Evolutionary conservation across 23 red algal genomes (phyloP).

Genomic region (Gracilaria gracilis): DNA sequence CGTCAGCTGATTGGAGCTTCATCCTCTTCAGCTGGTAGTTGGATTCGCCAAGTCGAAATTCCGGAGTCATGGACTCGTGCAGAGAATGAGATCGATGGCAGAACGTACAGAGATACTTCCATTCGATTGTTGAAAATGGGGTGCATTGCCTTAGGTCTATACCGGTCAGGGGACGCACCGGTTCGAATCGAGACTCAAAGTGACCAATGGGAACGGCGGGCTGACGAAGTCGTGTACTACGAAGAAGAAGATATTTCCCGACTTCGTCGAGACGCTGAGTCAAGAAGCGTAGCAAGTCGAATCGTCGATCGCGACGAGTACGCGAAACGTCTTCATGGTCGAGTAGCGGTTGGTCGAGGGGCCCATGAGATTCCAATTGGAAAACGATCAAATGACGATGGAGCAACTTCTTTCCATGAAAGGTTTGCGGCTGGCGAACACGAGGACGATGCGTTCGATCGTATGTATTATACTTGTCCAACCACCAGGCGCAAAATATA

Average conservation of each 20-base stretch:
- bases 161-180: conserved; percentile 62
- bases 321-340: conserved; percentile 31
- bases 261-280: conserved; percentile 48
- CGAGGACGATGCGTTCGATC: conserved; percentile 50
- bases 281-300: conserved; percentile 28
- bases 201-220: conserved; percentile 53
- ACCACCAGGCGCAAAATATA: conserved; percentile 69
- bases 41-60: conserved; percentile 71
- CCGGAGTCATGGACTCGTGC: conserved; percentile 60
- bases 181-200: conserved; percentile 58
- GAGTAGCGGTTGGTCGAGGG: conserved; percentile 27
- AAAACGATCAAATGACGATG: neutral
- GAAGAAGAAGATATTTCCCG: conserved; percentile 52
- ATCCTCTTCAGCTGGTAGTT: conserved; percentile 33
- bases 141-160: conserved; percentile 53
- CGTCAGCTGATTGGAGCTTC: conserved; percentile 66
- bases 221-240: conserved; percentile 41
- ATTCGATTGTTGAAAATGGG: conserved; percentile 36
- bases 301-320: conserved; percentile 21
- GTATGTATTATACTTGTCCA: conserved; percentile 70
- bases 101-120: conserved; percentile 45
- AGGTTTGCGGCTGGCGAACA: neutral
- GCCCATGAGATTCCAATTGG: conserved; percentile 23
- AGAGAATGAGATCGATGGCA: conserved; percentile 47
- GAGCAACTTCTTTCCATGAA: conserved; percentile 14